phyloP scores from a whole-genome alignment of 805 yeast genomes.

The Brettanomyces bruxellensis region DNA sequence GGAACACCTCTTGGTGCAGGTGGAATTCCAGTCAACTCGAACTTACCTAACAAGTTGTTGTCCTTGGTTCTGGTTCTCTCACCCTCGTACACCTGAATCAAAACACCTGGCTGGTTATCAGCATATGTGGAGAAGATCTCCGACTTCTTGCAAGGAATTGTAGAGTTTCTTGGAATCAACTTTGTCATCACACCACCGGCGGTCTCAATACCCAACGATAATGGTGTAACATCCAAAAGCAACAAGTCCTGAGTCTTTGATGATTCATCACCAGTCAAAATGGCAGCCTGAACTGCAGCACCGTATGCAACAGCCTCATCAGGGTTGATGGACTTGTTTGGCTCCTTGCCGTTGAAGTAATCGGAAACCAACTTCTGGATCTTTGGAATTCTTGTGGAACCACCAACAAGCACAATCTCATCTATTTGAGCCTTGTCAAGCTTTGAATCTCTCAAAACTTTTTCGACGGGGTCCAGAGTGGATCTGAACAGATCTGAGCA shows the following conservation, averaged over 20 bases:
- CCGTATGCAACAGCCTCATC: slow-evolving; percentile 99
- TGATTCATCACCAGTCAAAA: slow-evolving; percentile 90
- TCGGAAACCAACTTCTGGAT: slow-evolving; percentile 92
- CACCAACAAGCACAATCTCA: slow-evolving; percentile 94
- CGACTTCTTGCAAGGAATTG: slow-evolving; percentile 95
- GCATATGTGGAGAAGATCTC: slow-evolving; percentile 95
- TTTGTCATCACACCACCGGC: slow-evolving; percentile 99
- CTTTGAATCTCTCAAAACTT: slow-evolving; percentile 85
- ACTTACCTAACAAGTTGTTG: slow-evolving; percentile 94
- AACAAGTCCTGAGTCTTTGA: slow-evolving; percentile 90
- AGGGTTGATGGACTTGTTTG: slow-evolving; percentile 93
- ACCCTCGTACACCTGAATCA: slow-evolving; percentile 96
- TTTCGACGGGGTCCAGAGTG: slow-evolving; percentile 91
- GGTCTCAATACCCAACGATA: slow-evolving; percentile 95
- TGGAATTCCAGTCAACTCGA: slow-evolving; percentile 93
- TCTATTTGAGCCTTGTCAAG: slow-evolving; percentile 82
- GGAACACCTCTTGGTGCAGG: slow-evolving; percentile 99
- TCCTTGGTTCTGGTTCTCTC: slow-evolving; percentile 95
- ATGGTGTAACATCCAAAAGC: slow-evolving; percentile 93
- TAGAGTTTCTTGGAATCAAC: slow-evolving; percentile 96
- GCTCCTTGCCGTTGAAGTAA: slow-evolving; percentile 95
- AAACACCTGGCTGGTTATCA: slow-evolving; percentile 97
- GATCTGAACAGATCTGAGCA: slow-evolving; percentile 93
- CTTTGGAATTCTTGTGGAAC: slow-evolving; percentile 97
- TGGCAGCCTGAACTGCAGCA: slow-evolving; percentile 98